Base-by-base conservation (phyloP, 75 land plant genomes). In the Cryptomeria japonica region DNA sequence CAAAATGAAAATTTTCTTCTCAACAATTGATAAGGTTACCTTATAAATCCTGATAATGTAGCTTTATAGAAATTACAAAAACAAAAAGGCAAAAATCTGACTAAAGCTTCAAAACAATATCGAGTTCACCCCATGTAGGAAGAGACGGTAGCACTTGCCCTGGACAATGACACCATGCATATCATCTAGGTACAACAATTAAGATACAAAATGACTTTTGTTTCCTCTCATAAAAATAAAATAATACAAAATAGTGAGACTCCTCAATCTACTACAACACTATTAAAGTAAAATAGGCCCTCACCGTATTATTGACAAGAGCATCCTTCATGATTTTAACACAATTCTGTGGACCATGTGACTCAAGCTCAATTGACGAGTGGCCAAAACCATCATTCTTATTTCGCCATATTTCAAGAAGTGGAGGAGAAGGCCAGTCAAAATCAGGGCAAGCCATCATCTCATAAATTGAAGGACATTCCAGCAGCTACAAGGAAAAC, bases 401-500 rank as follows among this genome's bases (percentile, higher is more conserved):
- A 87, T 96, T 89, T 70, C 85, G 92, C 99, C 99, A 97, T 14
- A 98, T 84, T 87, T 97, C 90, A 36, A 98, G 90, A 85, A 92
- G 92, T 55, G 99, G 99, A 84, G 75, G 83, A 76, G 89, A 87
- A 68, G 92, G 68, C 99, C 99, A 98, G 1, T 91, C 42, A 84
- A 94, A 97, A 86, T 95, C 86, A 14, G 92, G 95, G 80, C 89
- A 90, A 8, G 92, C 95, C 99, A 98, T 97, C 88, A 98, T 84
- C 89, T 98, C 99, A 87, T 98, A 98, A 58, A 98, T 89, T 19
- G 99, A 97, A 42, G 99, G 99, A 85, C 99, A 98, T 89, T 98
- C 99, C 87, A 98, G 93, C 85, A 98, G 88, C 99, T 98, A 97
- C 89, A 88, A 85, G n/a, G 16, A 86, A 85, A 55, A 41, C 42